phyloP scores from a whole-genome alignment of 257 asterid species.

The Solanum pimpinellifolium region DNA sequence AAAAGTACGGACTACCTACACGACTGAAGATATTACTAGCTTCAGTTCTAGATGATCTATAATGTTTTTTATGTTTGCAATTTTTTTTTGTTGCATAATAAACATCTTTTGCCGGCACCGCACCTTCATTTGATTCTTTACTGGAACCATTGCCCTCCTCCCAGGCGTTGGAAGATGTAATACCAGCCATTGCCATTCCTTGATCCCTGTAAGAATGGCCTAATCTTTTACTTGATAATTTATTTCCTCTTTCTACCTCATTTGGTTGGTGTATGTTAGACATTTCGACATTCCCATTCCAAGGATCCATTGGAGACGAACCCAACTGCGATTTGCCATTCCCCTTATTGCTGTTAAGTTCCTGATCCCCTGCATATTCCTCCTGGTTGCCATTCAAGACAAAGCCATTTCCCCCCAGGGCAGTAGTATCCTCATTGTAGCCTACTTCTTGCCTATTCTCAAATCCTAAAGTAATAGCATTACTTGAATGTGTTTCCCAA shows the following conservation, averaged over 20 bases:
- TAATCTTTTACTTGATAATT: constrained; percentile 19
- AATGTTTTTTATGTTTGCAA: constrained; percentile 14
- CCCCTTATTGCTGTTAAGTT: constrained; percentile 13
- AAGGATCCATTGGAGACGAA: background rate
- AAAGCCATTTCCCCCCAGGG: constrained; percentile 1
- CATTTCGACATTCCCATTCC: constrained; percentile 6
- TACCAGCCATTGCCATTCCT: constrained; percentile 14
- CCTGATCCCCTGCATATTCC: constrained; percentile 18
- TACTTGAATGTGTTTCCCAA: constrained; percentile 59
- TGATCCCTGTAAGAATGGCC: constrained; percentile 20
- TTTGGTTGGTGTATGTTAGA: constrained; percentile 3
- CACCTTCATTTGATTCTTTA: constrained; percentile 35
- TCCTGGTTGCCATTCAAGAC: constrained; percentile 4
- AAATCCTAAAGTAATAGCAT: constrained; percentile 41
- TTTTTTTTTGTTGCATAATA: constrained; percentile 6
- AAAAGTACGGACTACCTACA: constrained; percentile 35
- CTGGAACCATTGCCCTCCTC: constrained; percentile 39
- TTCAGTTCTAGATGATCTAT: constrained; percentile 17
- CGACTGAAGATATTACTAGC: constrained; percentile 29
- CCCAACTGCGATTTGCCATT: constrained; percentile 5
- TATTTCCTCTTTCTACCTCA: constrained; percentile 9
- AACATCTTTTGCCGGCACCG: constrained; percentile 12
- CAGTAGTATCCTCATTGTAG: background rate
- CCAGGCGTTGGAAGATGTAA: constrained; percentile 13
- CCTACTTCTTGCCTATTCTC: constrained; percentile 12